Evolutionary conservation across 2,329 filamentous ascomycete species (phyloP), one percentile per base, ranked within the genome.

Genomic region (Hirsutella thompsonii): DNA sequence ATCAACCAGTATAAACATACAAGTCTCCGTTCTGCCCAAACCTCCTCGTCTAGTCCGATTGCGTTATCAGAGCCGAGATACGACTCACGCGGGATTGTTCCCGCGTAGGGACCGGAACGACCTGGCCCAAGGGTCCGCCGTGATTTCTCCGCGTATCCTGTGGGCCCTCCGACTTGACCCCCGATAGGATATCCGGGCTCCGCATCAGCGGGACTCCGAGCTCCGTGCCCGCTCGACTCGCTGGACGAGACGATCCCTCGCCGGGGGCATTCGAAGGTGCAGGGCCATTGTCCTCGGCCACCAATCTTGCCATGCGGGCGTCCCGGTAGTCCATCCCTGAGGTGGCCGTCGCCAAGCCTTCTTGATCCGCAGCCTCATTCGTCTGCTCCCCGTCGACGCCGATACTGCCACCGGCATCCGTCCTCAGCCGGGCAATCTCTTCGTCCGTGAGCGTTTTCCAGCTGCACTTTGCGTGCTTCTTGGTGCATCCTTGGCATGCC

Each of bases 401-500:
- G 6, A n/a, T 34, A 14, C 35, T 36, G 16, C 48, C 37, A 2
- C 52, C 53, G 46, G 57, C 48, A 19, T 61, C 56, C 18, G 47
- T 43, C 32, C 48, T 54, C n/a, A 62, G 39, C 9, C 44, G 40
- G 20, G 53, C 52, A 21, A 66, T 53, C 44, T 94, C 88, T 3
- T 82, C 80, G 26, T 85, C 77, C 14, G 76, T 79, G n/a, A 92
- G 76, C 36, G 83, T 78, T 49, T 80, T 83, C 87, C 87, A 94
- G 13, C 79, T 80, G 57, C 87, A 94, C 52, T 88, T 89, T 18
- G 85, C 85, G 56, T 94, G 87, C 57, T 93, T 93, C 57, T 85
- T 89, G 0, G 87, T 93, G 58, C 87, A 94, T 19, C 85, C 86
- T 58, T 82, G 77, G 54, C 88, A 94, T 8, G 86, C 85, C 0